Base-by-base conservation (phyloP, 2,329 filamentous ascomycete genomes). In the Mollisiaceae sp. region DNA sequence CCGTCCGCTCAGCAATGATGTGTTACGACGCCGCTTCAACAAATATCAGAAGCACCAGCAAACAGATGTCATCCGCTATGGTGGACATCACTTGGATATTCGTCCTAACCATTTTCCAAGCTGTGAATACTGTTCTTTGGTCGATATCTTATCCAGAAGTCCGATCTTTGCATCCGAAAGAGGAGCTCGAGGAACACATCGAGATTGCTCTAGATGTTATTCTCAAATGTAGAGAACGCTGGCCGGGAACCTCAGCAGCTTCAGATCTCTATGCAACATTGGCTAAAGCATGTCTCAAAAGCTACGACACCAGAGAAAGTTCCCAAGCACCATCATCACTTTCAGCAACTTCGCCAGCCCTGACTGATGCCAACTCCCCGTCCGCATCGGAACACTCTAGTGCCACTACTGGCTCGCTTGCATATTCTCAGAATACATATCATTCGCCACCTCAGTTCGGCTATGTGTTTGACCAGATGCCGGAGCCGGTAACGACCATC, bases 81-180 rank as follows among this genome's bases (percentile, higher is more conserved):
- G 87, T 95, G 12, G 94, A 97, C 75, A 83, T 97, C 66, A 97
- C 94, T 0, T 98, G 94, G 94, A 90, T 97, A 52, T 97, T 97
- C 74, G 87, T 97, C 0, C 85, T 97, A 65, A 89, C 91, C 22
- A 85, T 98, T 47, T 97, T 96, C 80, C 95, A 96, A 88, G 89
- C 92, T 4, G 85, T 98, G 64, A 97, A 97, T 75, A 94, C 92
- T 5, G 86, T 97, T 59, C 84, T 99, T 0, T 99, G 95, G 95
- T 88, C 91, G 1, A 85, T 97, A 8, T 97, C 94, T 0, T 97
- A 97, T 74, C 85, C 90, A 3, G 91, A 94, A 70, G 89, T 98
- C 27, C 89, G 95, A 55, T 85, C 86, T 62, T 82, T 86, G 20
- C 90, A 97, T 75, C 77, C 85, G 4, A 87, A 89, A 22, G 88